Evolutionary conservation across 2,329 filamentous ascomycete genomes (phyloP), one percentile per base, ranked within the genome.

Genomic region (Cercospora janseana): DNA sequence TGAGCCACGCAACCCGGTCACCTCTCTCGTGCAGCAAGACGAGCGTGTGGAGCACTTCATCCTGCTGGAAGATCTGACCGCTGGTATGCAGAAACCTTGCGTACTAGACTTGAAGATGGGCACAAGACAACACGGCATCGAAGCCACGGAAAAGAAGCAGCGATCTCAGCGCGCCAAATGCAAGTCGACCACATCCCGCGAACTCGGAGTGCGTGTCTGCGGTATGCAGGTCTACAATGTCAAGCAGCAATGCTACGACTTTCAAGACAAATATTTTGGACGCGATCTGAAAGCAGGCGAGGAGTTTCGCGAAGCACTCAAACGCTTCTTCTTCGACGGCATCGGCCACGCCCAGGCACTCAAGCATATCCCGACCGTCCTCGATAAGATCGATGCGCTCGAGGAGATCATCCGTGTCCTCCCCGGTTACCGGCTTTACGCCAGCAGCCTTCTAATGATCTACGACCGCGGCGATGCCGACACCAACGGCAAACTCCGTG

Each of bases 81-180:
- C 92, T 2, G 92, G 92, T 26, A 97, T 98, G 93, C 91, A 89
- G 66, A 84, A 87, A 43, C 93, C 93, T 4, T 97, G 93, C 70
- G 95, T 98, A 52, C 86, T 98, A 69, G 93, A 98, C 66, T 76
- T 98, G 55, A 98, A 98, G 68, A 98, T 98, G 93, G 93, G 93
- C 15, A 98, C 93, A 6, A 85, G 93, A 2, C 93, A 98, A 66
- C 97, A 96, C 67, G 93, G 93, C 6, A 83, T 97, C 9, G 91
- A 97, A 60, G 93, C 93, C 2, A 84, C 80, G 46, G 83, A 89
- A 34, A 95, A 95, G 75, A 98, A 98, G 70, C 88, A 91, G 64
- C 84, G 86, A 53, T 97, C 93, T 0, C 93, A 98, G 69, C 83
- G 88, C 51, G 85, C 88, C 60, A 98, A 98, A 70, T 97, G 93